Percentiles rank a stretch among this genome's conserved stretches.
Conservation (phyloP, 257 asterid genomes). For the Penstemon davidsonii region DNA sequence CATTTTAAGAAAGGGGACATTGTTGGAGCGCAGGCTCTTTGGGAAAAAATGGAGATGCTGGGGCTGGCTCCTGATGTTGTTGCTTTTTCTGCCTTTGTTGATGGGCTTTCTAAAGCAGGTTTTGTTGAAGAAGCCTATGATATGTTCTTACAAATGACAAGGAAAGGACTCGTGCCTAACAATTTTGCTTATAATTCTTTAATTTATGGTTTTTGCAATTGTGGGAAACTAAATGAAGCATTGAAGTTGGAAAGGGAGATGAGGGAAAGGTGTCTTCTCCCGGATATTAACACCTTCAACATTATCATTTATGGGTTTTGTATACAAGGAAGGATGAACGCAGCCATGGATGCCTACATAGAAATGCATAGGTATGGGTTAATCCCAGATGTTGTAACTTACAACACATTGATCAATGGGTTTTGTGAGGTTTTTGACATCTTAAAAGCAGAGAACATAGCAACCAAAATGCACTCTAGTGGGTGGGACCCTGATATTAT, state of each 20-base stretch:
- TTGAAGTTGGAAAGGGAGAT: constrained; percentile 67
- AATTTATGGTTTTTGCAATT: constrained; percentile 69
- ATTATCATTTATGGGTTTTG: constrained; percentile 81
- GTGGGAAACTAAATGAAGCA: constrained; percentile 60
- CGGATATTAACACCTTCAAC: constrained; percentile 76
- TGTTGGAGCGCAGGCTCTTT: constrained; percentile 60
- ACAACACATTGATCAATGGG: constrained; percentile 83
- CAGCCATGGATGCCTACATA: constrained; percentile 62
- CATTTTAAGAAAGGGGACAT: constrained; percentile 71
- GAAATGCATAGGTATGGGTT: constrained; percentile 62
- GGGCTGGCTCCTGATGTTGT: constrained; percentile 88
- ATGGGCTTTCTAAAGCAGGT: constrained; percentile 71
- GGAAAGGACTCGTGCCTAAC: constrained; percentile 74
- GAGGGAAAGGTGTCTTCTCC: constrained; percentile 71
- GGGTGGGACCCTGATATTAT: constrained; percentile 83
- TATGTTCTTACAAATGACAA: constrained; percentile 49
- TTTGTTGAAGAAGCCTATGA: constrained; percentile 63
- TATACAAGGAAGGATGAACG: constrained; percentile 73
- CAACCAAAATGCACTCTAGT: constrained; percentile 49
- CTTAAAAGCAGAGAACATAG: constrained; percentile 60
- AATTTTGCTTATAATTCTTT: constrained; percentile 81
- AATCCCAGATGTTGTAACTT: constrained; percentile 76
- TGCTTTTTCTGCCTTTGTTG: constrained; percentile 82
- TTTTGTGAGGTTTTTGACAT: constrained; percentile 80
- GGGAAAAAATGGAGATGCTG: constrained; percentile 75